Percentiles rank a stretch among this genome's conserved stretches.
phyloP scores from a whole-genome alignment of 768 basidiomycete genomes.

The Kwoniella sp. region DNA sequence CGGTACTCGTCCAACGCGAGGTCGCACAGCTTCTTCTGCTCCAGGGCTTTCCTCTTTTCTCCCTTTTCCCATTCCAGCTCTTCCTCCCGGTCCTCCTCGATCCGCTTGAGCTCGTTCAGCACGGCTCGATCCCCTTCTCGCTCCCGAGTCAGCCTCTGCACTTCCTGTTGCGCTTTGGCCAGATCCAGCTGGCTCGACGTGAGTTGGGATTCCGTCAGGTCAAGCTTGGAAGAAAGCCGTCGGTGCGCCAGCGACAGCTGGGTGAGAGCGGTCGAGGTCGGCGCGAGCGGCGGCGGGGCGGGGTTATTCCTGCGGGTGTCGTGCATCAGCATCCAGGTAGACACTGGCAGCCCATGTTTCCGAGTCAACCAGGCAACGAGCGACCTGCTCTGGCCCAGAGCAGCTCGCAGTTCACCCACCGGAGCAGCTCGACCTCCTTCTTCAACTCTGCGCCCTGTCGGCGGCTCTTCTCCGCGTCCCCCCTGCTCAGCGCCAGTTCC shows the following conservation, averaged over 20 bases:
- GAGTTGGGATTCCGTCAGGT: constrained; percentile 37
- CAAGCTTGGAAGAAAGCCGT: constrained; percentile 44
- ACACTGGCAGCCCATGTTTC: not conserved
- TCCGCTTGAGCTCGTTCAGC: constrained; percentile 32
- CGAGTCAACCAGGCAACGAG: not conserved
- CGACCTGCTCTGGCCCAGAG: no score
- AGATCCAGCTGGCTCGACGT: constrained; percentile 19
- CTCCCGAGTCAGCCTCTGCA: constrained; percentile 27
- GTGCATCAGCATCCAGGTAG: no score
- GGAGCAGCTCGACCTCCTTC: constrained; percentile 21
- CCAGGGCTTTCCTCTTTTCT: constrained; percentile 35
- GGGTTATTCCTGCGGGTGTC: constrained; percentile 17
- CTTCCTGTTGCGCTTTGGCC: constrained; percentile 27
- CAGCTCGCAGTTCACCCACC: no score
- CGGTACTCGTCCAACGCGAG: constrained; percentile 42
- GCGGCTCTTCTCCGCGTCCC: not conserved
- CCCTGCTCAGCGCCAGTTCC: constrained; percentile 35
- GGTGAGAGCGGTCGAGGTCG: constrained; percentile 39
- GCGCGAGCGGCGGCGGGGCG: constrained; percentile 18
- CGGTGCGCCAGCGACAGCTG: constrained; percentile 50
- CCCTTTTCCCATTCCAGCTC: constrained; percentile 44
- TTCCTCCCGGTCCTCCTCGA: constrained; percentile 38
- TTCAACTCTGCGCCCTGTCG: constrained; percentile 4
- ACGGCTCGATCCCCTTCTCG: constrained; percentile 32
- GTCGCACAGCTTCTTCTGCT: constrained; percentile 45